phyloP scores from a whole-genome alignment of 202 grass and related monocot species.

The Zoysia matrella region DNA sequence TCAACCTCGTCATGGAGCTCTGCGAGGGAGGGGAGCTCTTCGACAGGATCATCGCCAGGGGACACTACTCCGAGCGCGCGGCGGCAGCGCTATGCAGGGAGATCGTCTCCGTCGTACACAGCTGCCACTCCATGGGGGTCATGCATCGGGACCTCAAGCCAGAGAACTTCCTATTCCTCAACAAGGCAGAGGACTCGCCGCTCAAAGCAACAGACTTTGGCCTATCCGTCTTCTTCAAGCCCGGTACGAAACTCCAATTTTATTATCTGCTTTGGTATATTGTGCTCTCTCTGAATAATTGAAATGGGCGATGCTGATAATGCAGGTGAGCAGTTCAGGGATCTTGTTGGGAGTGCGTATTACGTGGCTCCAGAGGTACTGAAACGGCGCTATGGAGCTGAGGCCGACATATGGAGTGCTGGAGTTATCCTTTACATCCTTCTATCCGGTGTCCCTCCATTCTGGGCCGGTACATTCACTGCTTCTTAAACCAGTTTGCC shows the following conservation, averaged over 20 bases:
- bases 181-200: conserved; percentile 61
- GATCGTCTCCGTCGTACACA: conserved; percentile 42
- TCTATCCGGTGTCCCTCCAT: conserved; percentile 95
- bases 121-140: conserved; percentile 78
- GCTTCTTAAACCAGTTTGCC: too few species aligned
- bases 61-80: conserved; percentile 93
- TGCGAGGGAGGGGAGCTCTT: conserved; percentile 99
- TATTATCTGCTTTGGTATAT: too few species aligned
- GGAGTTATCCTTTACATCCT: conserved; percentile 99
- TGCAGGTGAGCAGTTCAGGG: conserved; percentile 56
- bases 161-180: conserved; percentile 65
- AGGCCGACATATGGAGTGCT: conserved; percentile 97
- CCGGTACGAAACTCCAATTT: background rate
- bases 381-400: conserved; percentile 78
- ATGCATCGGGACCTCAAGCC: conserved; percentile 72
- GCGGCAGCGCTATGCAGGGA: conserved; percentile 68
- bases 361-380: conserved; percentile 99
- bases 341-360: conserved; percentile 97
- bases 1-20: conserved; percentile 99
- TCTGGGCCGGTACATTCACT: conserved; percentile 80
- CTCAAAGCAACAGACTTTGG: conserved; percentile 90
- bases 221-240: conserved; percentile 83
- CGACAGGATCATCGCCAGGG: conserved; percentile 87
- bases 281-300: too few species aligned
- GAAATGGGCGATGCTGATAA: too few species aligned